phyloP scores from a whole-genome alignment of 1,139 yeast species.

The Saccharomycopsis crataegensis region DNA sequence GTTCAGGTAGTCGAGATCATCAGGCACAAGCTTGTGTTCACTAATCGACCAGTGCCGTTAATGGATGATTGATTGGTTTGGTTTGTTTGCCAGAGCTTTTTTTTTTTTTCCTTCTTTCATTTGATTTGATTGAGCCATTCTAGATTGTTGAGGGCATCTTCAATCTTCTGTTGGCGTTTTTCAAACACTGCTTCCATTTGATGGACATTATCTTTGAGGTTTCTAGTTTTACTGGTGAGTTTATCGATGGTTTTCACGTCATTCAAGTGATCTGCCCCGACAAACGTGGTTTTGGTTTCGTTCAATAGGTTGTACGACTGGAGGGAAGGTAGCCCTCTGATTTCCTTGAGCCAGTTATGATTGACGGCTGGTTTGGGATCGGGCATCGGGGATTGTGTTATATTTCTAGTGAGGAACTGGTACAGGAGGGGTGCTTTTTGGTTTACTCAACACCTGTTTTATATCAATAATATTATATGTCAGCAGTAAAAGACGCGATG shows the following conservation, averaged over 20 bases:
- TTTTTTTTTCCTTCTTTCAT: background rate
- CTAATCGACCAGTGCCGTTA: slow-evolving; percentile 17
- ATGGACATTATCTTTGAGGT: slow-evolving; percentile 2
- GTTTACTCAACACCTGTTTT: no score
- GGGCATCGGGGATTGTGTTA: background rate
- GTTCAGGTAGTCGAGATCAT: slow-evolving; percentile 16
- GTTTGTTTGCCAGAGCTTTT: background rate
- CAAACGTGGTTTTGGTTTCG: slow-evolving; percentile 7
- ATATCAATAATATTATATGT: no score
- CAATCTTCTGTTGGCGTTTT: background rate
- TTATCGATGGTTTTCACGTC: slow-evolving; percentile 13
- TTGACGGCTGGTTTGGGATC: background rate
- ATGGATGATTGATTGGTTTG: slow-evolving; percentile 1
- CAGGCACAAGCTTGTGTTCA: slow-evolving; percentile 14
- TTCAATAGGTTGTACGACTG: slow-evolving; percentile 15
- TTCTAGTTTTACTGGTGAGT: slow-evolving; percentile 5
- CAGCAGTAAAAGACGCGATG: no score
- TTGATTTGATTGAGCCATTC: background rate
- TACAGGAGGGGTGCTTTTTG: no score
- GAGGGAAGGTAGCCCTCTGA: slow-evolving; percentile 16
- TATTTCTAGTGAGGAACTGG: no score
- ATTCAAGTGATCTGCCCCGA: slow-evolving; percentile 1
- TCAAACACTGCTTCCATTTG: background rate
- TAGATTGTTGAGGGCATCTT: background rate
- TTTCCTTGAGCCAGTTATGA: slow-evolving; percentile 14